Conservation (phyloP, 176 grass and related monocot species). For the Avena sativa region DNA sequence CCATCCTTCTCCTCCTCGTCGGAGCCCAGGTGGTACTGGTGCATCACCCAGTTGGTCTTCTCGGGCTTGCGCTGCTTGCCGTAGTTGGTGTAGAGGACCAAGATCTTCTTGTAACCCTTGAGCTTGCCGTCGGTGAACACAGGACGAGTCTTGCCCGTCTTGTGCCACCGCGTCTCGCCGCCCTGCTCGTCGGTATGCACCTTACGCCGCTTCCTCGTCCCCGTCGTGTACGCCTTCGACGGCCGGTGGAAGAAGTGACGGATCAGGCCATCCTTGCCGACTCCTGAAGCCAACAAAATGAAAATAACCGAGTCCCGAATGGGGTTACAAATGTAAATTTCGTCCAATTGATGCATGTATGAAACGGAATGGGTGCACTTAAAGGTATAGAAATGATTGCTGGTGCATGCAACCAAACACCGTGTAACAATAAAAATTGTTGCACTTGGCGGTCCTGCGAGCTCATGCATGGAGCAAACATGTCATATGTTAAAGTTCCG, state of each 20-base stretch:
- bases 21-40: constrained; percentile 95
- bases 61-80: constrained; percentile 99
- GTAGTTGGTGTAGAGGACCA: constrained; percentile 99
- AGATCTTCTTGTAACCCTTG: constrained; percentile 95
- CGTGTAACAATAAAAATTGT: not conserved
- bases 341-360: not conserved
- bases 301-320: not conserved
- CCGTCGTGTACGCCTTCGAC: constrained; percentile 94
- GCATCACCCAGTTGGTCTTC: constrained; percentile 99
- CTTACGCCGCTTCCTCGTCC: constrained; percentile 89
- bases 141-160: constrained; percentile 92
- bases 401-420: not conserved
- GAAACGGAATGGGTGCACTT: not conserved
- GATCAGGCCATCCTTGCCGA: constrained; percentile 85
- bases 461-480: not conserved
- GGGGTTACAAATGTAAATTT: not conserved
- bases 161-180: constrained; percentile 98
- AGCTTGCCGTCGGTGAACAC: constrained; percentile 65
- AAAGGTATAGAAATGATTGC: not conserved
- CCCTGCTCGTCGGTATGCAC: constrained; percentile 92
- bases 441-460: not conserved
- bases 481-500: no score
- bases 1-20: constrained; percentile 99
- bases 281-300: constrained; percentile 53
- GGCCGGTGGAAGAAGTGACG: constrained; percentile 99